These are phyloP conservation scores for Fusarium sp. DNA, from an alignment of 2,329 filamentous ascomycete genomes.

Conservation along the genomic window DNA sequence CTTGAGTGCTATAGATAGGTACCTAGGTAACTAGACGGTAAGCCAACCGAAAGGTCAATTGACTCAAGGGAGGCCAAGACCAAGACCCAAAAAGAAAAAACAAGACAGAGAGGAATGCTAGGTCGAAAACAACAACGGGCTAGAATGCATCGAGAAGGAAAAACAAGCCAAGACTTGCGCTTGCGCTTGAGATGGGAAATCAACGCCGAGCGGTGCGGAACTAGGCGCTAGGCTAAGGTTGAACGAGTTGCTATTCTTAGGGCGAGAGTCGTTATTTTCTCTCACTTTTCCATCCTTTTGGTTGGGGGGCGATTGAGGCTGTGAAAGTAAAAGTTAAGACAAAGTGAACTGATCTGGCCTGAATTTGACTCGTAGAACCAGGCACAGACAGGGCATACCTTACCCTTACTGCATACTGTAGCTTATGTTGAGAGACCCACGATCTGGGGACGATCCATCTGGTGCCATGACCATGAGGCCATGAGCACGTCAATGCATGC, in stretches of 20 bases:
- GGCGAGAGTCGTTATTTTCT: constrained; percentile 2
- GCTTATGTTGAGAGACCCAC: constrained; percentile 26
- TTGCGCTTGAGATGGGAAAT: constrained; percentile 43
- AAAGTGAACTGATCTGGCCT: constrained; percentile 3
- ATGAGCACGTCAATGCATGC: too few species aligned
- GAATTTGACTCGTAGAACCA: constrained; percentile 1
- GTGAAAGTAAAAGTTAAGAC: constrained; percentile 26
- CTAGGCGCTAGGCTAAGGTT: constrained; percentile 27
- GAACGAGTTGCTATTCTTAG: constrained; percentile 46
- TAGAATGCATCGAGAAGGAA: constrained; percentile 37
- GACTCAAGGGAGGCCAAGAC: too few species aligned
- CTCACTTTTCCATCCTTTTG: constrained; percentile 24
- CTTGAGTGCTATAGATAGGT: background rate
- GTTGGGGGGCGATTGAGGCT: constrained; percentile 47
- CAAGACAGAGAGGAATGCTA: constrained; percentile 16
- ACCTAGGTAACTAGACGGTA: too few species aligned
- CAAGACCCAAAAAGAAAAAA: constrained; percentile 1
- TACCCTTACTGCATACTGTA: too few species aligned
- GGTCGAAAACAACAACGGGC: constrained; percentile 4
- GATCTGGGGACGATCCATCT: constrained; percentile 47
- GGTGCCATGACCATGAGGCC: constrained; percentile 16
- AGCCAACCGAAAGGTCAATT: too few species aligned
- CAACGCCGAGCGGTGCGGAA: constrained; percentile 38
- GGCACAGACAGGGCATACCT: constrained; percentile 6
- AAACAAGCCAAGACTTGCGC: constrained; percentile 32